Evolutionary conservation across 495 filamentous ascomycete genomes (phyloP).

Genomic region (Neurospora sp.): DNA sequence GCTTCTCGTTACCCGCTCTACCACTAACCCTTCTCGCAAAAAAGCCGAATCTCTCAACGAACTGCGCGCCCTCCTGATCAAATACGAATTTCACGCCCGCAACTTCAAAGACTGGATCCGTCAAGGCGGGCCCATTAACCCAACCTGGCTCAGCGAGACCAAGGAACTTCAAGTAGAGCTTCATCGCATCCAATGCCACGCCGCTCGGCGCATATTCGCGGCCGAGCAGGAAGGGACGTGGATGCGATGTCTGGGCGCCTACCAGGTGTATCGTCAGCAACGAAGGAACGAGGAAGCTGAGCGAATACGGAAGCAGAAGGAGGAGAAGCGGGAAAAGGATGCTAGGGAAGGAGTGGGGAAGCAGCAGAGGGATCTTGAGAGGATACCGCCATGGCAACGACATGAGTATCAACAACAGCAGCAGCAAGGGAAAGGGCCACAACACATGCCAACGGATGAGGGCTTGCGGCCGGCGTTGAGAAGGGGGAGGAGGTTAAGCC

Average conservation of each 20-base stretch:
- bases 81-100: slow-evolving; percentile 29
- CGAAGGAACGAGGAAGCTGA: slow-evolving; percentile 13
- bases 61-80: slow-evolving; percentile 26
- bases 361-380: not conserved
- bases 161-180: slow-evolving; percentile 25
- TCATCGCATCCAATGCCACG: slow-evolving; percentile 38
- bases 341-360: not conserved
- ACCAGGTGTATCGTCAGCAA: slow-evolving; percentile 32
- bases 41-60: slow-evolving; percentile 34
- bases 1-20: slow-evolving; percentile 2
- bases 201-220: slow-evolving; percentile 34
- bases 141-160: slow-evolving; percentile 35
- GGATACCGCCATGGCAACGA: slow-evolving; percentile 9
- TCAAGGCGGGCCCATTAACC: slow-evolving; percentile 34
- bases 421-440: slow-evolving; percentile 1
- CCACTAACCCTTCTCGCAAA: slow-evolving; percentile 7
- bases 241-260: slow-evolving; percentile 33
- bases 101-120: slow-evolving; percentile 36
- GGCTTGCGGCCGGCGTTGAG: not conserved
- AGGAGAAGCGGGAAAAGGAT: not conserved
- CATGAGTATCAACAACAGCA: slow-evolving; percentile 7
- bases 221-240: slow-evolving; percentile 19
- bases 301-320: slow-evolving; percentile 4
- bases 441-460: not conserved
- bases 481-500: slow-evolving; percentile 7